These are phyloP conservation scores for Zizania palustris DNA, from an alignment of 202 grass and related monocot genomes.

Conservation along the genomic window DNA sequence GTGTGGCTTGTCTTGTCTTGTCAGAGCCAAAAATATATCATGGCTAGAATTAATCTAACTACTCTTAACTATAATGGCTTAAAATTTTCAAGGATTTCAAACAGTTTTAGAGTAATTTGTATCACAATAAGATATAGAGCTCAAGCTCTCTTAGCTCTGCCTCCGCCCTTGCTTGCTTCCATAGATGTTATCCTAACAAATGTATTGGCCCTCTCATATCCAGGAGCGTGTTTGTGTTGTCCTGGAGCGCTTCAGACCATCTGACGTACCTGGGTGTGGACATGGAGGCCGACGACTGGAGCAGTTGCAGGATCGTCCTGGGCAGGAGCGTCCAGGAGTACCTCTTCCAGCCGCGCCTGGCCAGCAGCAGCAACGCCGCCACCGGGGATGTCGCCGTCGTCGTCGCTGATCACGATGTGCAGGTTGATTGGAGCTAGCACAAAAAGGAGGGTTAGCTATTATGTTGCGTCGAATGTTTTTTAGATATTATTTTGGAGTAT, in stretches of 20 bases:
- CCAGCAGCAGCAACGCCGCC: too few relatives aligned
- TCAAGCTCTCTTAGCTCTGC: too few relatives aligned
- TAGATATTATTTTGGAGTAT: too few relatives aligned
- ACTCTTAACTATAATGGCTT: too few relatives aligned
- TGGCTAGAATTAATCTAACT: too few relatives aligned
- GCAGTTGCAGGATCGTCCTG: constrained; percentile 74
- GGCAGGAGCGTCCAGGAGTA: constrained; percentile 12
- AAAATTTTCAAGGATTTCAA: too few relatives aligned
- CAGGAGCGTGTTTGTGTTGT: constrained; percentile 54
- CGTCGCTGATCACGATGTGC: background rate
- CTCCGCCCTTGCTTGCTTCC: background rate
- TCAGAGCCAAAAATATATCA: too few relatives aligned
- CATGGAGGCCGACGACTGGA: constrained; percentile 69
- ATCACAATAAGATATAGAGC: too few relatives aligned
- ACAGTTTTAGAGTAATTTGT: too few relatives aligned
- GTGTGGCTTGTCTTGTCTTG: background rate
- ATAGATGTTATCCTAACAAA: background rate
- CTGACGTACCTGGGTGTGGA: constrained; percentile 62
- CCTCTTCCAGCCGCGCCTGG: background rate
- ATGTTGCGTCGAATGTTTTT: too few relatives aligned
- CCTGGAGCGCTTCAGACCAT: constrained; percentile 61
- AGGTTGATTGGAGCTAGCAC: background rate
- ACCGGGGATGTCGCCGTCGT: constrained; percentile 26
- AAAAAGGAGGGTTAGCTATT: too few relatives aligned
- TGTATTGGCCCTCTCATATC: background rate